These are phyloP conservation scores for Pythium aquatile DNA, from an alignment of 352 stramenopile species.

Conservation along the genomic window DNA sequence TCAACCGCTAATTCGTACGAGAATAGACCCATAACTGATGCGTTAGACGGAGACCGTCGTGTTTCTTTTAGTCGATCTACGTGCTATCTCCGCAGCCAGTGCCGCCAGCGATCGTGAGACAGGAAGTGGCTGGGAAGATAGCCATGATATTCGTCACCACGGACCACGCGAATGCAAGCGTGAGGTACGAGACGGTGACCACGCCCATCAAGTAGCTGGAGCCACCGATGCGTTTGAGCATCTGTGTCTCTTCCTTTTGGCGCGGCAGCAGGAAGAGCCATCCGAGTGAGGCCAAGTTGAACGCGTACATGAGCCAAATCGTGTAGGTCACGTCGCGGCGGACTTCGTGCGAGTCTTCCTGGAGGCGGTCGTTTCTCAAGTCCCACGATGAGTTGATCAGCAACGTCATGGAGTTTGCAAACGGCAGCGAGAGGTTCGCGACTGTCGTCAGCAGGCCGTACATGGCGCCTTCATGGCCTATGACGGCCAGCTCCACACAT, in stretches of 20 bases:
- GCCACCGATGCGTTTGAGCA: constrained; percentile 29
- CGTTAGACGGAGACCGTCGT: background rate
- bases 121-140: constrained; percentile 33
- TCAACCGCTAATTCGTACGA: background rate
- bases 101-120: constrained; percentile 31
- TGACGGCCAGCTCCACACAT: constrained; percentile 26
- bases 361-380: constrained; percentile 8
- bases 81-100: constrained; percentile 10
- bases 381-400: constrained; percentile 22
- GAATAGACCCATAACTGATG: background rate
- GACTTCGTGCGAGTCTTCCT: constrained; percentile 18
- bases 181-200: constrained; percentile 20
- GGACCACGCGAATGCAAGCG: constrained; percentile 23
- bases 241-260: constrained; percentile 31
- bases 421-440: constrained; percentile 21
- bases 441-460: constrained; percentile 33
- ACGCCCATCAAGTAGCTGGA: constrained; percentile 20
- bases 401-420: constrained; percentile 23
- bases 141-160: constrained; percentile 33
- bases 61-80: background rate
- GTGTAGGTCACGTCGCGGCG: constrained; percentile 27
- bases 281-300: background rate
- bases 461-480: constrained; percentile 31
- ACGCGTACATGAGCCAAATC: constrained; percentile 25
- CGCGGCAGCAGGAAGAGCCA: constrained; percentile 28